Evolutionary conservation across 78 protist species (phyloP).

Genomic region (Dictyostelium firmibasis): DNA sequence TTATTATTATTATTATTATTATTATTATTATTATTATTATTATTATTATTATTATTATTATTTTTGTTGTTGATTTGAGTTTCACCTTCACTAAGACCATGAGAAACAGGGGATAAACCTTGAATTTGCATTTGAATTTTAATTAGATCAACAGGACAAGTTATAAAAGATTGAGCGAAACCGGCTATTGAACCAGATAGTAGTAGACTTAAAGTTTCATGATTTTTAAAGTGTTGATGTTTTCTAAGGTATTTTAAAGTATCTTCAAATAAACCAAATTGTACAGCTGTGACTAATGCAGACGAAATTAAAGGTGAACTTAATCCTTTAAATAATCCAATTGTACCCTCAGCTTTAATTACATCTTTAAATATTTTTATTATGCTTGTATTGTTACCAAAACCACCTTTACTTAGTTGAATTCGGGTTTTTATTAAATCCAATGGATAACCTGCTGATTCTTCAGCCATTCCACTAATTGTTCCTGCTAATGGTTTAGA

Average conservation of each 20-base stretch:
- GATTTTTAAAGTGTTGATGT: not conserved
- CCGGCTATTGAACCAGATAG: constrained; percentile 9
- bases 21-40: too few species aligned
- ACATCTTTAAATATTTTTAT: not conserved
- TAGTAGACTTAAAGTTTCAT: not conserved
- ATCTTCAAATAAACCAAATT: constrained; percentile 32
- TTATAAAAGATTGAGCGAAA: constrained; percentile 25
- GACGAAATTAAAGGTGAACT: constrained; percentile 21
- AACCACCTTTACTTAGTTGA: not conserved
- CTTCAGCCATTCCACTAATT: constrained; percentile 62
- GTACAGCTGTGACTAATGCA: not conserved
- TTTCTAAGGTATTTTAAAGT: not conserved
- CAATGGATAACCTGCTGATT: constrained; percentile 35
- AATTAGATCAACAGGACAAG: constrained; percentile 33
- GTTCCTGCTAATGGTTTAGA: constrained; percentile 46
- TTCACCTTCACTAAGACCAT: too few species aligned
- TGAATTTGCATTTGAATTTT: constrained; percentile 34
- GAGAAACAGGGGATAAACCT: not conserved
- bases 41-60: too few species aligned
- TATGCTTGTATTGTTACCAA: not conserved
- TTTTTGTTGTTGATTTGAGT: too few species aligned
- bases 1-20: too few species aligned
- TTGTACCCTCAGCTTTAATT: constrained; percentile 7
- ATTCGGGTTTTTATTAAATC: constrained; percentile 51
- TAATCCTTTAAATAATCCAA: constrained; percentile 45